A percentile compares a stretch with the other conserved stretches of the same genome.
Evolutionary conservation across 768 basidiomycete genomes (phyloP).

Genomic region (Pleurotus pulmonarius): DNA sequence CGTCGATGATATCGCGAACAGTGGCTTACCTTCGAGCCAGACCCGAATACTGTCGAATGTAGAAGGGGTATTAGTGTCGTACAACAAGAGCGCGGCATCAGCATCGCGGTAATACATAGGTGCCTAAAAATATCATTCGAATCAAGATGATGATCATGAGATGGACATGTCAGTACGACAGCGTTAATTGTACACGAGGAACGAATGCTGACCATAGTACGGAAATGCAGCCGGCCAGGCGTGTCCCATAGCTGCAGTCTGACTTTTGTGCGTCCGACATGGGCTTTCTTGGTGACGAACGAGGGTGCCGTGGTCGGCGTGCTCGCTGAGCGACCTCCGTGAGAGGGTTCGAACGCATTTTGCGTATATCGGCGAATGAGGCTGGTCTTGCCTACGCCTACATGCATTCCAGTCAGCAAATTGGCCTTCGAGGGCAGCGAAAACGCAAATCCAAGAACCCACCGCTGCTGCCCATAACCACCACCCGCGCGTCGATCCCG

Average conservation of each 20-base stretch:
- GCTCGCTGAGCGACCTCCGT: background rate
- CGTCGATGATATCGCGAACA: background rate
- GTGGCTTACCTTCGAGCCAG: conserved; percentile 2
- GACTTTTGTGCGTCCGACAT: background rate
- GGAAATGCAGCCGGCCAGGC: background rate
- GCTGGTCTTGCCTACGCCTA: conserved; percentile 4
- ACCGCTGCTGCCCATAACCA: conserved; percentile 6
- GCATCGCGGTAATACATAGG: conserved; percentile 7
- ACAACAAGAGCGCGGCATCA: background rate
- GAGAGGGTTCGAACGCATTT: background rate
- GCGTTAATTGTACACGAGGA: too few relatives aligned
- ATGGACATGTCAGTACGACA: too few relatives aligned
- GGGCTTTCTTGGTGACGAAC: conserved; percentile 3
- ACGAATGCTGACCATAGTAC: background rate
- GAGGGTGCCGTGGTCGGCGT: background rate
- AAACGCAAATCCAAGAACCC: background rate
- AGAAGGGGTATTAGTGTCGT: background rate
- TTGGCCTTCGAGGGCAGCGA: too few relatives aligned
- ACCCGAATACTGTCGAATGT: background rate
- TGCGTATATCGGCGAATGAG: conserved; percentile 1
- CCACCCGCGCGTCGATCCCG: conserved; percentile 3
- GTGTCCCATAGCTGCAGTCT: conserved; percentile 8
- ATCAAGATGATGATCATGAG: too few relatives aligned
- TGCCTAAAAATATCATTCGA: background rate
- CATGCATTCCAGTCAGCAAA: background rate